Percentiles rank a stretch among this genome's conserved stretches.
phyloP scores from a whole-genome alignment of 139 green algal species.

The Pleodorina starrii region DNA sequence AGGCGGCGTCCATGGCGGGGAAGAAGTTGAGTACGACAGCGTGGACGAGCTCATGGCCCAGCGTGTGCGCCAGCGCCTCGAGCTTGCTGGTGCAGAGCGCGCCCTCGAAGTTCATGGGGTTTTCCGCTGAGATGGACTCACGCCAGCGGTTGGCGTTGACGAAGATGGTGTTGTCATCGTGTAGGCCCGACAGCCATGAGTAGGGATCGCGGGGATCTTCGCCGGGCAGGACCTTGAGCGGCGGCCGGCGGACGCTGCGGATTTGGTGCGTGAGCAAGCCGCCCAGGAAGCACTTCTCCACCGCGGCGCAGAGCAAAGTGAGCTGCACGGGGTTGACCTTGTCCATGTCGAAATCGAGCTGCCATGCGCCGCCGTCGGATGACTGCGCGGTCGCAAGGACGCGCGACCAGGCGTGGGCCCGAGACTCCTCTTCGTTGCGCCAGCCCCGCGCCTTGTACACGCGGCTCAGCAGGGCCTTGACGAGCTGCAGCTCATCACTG shows the following conservation, averaged over 20 bases:
- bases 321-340: background rate
- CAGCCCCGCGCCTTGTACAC: constrained; percentile 30
- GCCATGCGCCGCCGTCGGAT: constrained; percentile 6
- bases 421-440: background rate
- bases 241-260: background rate
- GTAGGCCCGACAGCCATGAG: constrained; percentile 34
- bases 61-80: constrained; percentile 44
- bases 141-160: constrained; percentile 25
- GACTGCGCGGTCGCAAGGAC: background rate
- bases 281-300: constrained; percentile 13
- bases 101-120: constrained; percentile 41
- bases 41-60: constrained; percentile 47
- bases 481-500: background rate
- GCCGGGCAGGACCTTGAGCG: background rate
- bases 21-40: constrained; percentile 46
- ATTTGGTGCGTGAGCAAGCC: background rate
- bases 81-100: constrained; percentile 33
- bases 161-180: constrained; percentile 39
- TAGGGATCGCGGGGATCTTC: background rate
- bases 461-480: background rate
- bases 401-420: background rate
- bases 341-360: background rate
- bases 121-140: background rate
- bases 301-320: background rate
- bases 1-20: constrained; percentile 42